A percentile compares a stretch with the other conserved stretches of the same genome.
phyloP scores from a whole-genome alignment of 192 early-diverging fungal genomes.

The Dimargaris verticillata region DNA sequence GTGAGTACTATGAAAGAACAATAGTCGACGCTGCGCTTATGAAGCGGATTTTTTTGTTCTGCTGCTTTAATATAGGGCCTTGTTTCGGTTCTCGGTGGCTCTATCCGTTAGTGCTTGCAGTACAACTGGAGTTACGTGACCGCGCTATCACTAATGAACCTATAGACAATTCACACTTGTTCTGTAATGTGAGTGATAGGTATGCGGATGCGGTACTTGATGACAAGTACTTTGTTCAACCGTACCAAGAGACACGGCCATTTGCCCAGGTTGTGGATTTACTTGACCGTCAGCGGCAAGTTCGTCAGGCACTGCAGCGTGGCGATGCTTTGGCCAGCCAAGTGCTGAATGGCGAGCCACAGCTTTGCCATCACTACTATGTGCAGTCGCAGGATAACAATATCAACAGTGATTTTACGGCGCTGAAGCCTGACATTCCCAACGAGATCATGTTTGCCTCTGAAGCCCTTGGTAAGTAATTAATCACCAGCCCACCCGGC shows the following conservation, averaged over 20 bases:
- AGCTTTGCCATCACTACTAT: conserved; percentile 14
- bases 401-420: conserved; percentile 17
- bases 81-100: no score
- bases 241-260: conserved; percentile 19
- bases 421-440: conserved; percentile 19
- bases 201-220: conserved; percentile 27
- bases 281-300: conserved; percentile 8
- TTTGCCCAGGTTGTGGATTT: conserved; percentile 16
- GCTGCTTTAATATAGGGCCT: no score
- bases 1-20: not conserved
- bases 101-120: no score
- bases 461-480: conserved; percentile 15
- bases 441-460: conserved; percentile 18
- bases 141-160: no score
- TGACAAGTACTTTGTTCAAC: conserved; percentile 23
- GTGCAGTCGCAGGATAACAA: conserved; percentile 31
- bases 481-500: not conserved
- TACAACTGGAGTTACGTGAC: no score
- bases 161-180: no score
- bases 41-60: no score
- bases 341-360: not conserved
- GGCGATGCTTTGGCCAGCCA: not conserved
- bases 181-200: conserved; percentile 7
- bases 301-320: no score
- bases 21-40: no score